Evolutionary conservation across 805 yeast species (phyloP).

Genomic region (Teunomyces cretensis): DNA sequence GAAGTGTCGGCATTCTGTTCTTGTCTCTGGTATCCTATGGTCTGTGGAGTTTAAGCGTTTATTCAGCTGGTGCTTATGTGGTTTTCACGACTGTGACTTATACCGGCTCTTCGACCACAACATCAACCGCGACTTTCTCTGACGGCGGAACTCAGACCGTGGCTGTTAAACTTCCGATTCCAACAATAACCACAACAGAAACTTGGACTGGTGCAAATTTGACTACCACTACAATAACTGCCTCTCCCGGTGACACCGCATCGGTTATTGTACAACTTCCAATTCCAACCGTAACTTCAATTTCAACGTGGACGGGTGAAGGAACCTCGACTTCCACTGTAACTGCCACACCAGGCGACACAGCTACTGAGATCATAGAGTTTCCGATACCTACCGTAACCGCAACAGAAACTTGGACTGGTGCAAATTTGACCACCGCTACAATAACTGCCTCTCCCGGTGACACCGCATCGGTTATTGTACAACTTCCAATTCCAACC

Average conservation of each 20-base stretch:
- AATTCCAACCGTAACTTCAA: slow-evolving; percentile 9
- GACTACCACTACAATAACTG: slow-evolving; percentile 9
- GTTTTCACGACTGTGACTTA: too few species aligned
- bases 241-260: slow-evolving; percentile 8
- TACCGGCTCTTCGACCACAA: too few species aligned
- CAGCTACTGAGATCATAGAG: slow-evolving; percentile 12
- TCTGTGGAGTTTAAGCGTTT: too few species aligned
- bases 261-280: slow-evolving; percentile 16
- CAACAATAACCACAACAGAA: slow-evolving; percentile 11
- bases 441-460: slow-evolving; percentile 10
- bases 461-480: slow-evolving; percentile 9
- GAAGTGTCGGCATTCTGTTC: too few species aligned
- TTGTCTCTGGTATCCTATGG: too few species aligned
- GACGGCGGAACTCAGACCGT: too few species aligned
- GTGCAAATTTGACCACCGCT: slow-evolving; percentile 7
- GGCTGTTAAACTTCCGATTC: slow-evolving; percentile 6
- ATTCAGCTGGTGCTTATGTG: too few species aligned
- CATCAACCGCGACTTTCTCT: too few species aligned
- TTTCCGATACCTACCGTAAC: slow-evolving; percentile 11
- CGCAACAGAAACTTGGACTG: slow-evolving; percentile 8
- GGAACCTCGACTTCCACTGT: background rate
- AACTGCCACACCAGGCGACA: slow-evolving; percentile 11
- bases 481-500: slow-evolving; percentile 15
- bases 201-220: slow-evolving; percentile 14
- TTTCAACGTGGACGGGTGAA: slow-evolving; percentile 14